Evolutionary conservation across 441 rosid species (phyloP).

Genomic region (Bruguiera hainesii): DNA sequence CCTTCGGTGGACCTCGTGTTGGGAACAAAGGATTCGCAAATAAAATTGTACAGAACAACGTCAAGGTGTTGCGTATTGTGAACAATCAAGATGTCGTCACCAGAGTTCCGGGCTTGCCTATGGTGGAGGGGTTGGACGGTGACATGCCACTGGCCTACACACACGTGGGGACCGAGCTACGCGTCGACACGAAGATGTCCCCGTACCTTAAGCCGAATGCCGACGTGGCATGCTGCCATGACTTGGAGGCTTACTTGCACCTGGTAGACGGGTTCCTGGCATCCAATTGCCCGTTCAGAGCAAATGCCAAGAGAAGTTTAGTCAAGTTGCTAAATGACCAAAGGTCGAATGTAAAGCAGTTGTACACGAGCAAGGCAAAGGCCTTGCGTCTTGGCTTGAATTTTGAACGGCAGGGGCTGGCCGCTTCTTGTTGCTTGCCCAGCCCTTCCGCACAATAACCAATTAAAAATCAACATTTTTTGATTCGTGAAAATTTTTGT

Average conservation of each 20-base stretch:
- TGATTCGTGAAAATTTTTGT: too few species aligned
- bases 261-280: constrained; percentile 89
- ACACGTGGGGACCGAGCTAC: constrained; percentile 54
- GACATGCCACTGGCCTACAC: constrained; percentile 34
- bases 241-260: constrained; percentile 74
- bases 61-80: constrained; percentile 65
- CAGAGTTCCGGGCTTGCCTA: constrained; percentile 63
- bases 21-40: constrained; percentile 66
- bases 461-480: too few species aligned
- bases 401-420: constrained; percentile 34
- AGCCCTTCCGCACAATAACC: constrained; percentile 53
- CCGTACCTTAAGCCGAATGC: constrained; percentile 59
- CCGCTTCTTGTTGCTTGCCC: constrained; percentile 47
- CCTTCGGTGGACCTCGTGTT: constrained; percentile 82
- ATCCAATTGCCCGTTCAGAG: constrained; percentile 76
- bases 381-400: constrained; percentile 39
- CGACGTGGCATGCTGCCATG: constrained; percentile 80
- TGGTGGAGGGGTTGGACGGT: constrained; percentile 36
- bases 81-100: constrained; percentile 73
- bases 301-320: constrained; percentile 87
- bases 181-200: constrained; percentile 67
- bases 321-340: constrained; percentile 71
- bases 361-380: constrained; percentile 66
- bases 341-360: constrained; percentile 65
- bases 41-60: constrained; percentile 36